phyloP scores from a whole-genome alignment of 345 rosid species.

The Eucalyptus victrix region DNA sequence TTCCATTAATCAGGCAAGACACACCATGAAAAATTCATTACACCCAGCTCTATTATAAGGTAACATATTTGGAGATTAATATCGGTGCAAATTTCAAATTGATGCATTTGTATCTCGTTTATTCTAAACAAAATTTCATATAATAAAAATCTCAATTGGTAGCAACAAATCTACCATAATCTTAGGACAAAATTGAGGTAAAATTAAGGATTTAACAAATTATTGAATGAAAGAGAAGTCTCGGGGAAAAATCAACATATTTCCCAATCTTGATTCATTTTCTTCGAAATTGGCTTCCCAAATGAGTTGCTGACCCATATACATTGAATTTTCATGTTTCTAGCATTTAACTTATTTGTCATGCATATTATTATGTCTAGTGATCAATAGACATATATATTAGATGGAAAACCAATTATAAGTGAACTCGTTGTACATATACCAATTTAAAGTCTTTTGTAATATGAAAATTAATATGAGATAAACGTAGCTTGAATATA shows the following conservation, averaged over 20 bases:
- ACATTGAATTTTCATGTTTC: not conserved
- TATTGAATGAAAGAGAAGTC: not conserved
- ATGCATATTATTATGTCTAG: too few relatives aligned
- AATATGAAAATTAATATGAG: rapidly evolving
- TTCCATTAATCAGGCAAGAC: not conserved
- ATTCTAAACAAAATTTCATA: not conserved
- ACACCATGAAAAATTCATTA: too few relatives aligned
- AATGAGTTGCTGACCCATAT: not conserved
- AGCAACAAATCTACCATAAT: not conserved
- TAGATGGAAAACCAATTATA: not conserved
- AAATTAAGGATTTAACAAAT: not conserved
- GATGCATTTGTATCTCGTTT: not conserved
- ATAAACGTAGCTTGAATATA: not conserved
- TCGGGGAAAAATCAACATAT: rapidly evolving
- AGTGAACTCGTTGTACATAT: rapidly evolving
- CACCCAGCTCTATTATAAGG: not conserved
- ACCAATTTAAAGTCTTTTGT: not conserved
- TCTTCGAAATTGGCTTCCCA: not conserved
- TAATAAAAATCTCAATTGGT: too few relatives aligned
- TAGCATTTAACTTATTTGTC: too few relatives aligned
- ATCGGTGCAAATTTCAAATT: not conserved
- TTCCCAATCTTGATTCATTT: not conserved
- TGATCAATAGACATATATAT: rapidly evolving
- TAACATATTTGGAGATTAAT: not conserved
- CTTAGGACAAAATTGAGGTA: not conserved